Conservation (phyloP, 352 stramenopile genomes). For the Heterotrichella gracilis region DNA sequence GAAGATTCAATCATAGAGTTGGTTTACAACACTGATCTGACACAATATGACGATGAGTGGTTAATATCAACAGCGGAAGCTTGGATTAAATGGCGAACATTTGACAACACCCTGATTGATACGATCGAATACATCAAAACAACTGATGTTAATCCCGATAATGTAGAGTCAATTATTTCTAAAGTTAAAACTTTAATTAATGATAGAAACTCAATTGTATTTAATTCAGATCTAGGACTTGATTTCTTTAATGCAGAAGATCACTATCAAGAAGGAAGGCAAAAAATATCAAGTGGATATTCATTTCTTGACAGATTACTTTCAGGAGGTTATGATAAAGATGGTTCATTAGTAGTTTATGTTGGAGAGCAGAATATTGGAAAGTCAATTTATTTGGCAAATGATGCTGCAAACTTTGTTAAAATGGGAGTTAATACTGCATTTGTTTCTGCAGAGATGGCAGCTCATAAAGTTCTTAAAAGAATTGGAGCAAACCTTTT, state of each 20-base stretch:
- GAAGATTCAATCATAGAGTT: not conserved
- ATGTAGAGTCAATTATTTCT: not conserved
- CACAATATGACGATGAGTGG: not conserved
- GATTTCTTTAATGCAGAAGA: constrained; percentile 4
- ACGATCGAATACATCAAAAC: not conserved
- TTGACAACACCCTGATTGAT: not conserved
- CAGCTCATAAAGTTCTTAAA: not conserved
- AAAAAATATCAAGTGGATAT: not conserved
- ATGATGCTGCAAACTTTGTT: not conserved
- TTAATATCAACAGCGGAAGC: not conserved
- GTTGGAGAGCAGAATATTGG: not conserved
- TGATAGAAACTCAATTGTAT: not conserved
- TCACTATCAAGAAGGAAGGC: not conserved
- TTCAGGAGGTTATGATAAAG: not conserved
- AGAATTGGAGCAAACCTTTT: not conserved
- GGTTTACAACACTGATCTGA: not conserved
- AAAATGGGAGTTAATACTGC: not conserved
- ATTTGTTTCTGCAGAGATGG: not conserved
- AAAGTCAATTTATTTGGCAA: not conserved
- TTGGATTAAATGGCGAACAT: not conserved
- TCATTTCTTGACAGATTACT: not conserved
- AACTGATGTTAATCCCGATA: not conserved
- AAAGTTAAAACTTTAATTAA: not conserved
- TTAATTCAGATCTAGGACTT: not conserved
- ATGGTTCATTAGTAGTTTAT: not conserved